Percentiles rank a stretch among this genome's conserved stretches.
Evolutionary conservation across 495 filamentous ascomycete species (phyloP).

Genomic region (Melanomma pulvis-pyrius): DNA sequence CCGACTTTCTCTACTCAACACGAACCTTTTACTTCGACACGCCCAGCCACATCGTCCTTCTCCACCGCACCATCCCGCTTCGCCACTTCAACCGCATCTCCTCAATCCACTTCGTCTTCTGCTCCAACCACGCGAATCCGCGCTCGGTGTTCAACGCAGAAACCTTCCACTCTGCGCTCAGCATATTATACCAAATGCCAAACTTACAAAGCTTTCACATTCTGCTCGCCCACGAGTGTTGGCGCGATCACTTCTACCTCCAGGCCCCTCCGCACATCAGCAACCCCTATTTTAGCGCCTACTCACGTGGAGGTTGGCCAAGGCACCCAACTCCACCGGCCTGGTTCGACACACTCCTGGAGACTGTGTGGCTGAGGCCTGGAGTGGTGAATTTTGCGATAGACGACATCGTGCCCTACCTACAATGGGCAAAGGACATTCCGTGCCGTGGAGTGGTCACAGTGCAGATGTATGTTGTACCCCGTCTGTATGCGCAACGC

Average conservation of each 20-base stretch:
- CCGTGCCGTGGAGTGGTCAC: neutral
- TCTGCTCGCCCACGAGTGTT: neutral
- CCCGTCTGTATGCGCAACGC: neutral
- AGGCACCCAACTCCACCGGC: neutral
- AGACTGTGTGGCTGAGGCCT: neutral
- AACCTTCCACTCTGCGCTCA: neutral
- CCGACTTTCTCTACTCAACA: neutral
- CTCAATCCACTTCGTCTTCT: neutral
- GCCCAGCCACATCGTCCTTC: neutral
- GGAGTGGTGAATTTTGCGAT: neutral
- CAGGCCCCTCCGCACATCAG: neutral
- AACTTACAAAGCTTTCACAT: neutral
- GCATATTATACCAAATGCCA: neutral
- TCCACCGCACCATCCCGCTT: neutral
- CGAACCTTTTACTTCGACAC: neutral
- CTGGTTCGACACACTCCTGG: neutral
- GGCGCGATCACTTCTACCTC: neutral
- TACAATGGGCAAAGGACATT: neutral
- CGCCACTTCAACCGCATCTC: neutral
- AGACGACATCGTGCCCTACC: neutral
- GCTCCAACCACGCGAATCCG: neutral
- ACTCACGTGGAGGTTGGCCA: neutral
- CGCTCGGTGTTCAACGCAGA: neutral
- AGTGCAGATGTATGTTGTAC: neutral
- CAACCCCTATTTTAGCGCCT: neutral